Evolutionary conservation across 371 early-diverging fungal genomes (phyloP).

Genomic region (Nematocida homosporus): DNA sequence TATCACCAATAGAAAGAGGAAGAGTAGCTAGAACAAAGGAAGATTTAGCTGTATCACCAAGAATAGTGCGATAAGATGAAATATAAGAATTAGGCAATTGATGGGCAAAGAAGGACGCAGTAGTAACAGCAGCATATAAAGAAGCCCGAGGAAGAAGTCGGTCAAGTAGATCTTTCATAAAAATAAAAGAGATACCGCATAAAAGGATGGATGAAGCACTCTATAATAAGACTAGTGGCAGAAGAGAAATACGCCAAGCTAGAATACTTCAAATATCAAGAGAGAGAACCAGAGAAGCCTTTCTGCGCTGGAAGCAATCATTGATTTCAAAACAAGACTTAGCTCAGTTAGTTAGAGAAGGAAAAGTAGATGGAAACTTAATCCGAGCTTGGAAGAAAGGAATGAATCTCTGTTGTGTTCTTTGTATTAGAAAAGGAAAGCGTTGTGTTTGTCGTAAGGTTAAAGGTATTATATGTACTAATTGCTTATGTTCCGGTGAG

Average conservation of each 20-base stretch:
- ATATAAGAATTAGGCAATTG: slow-evolving; percentile 1
- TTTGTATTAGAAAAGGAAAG: slow-evolving; percentile 36
- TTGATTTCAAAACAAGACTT: slow-evolving; percentile 19
- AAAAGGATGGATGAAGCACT: not conserved
- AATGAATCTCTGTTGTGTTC: slow-evolving; percentile 12
- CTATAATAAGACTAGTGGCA: not conserved
- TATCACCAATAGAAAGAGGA: slow-evolving; percentile 37
- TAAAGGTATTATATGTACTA: not conserved
- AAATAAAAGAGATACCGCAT: not conserved
- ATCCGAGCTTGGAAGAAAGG: slow-evolving; percentile 19
- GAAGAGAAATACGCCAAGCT: slow-evolving; percentile 38
- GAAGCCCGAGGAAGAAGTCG: not conserved
- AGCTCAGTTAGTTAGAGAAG: not conserved
- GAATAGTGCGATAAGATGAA: slow-evolving; percentile 31
- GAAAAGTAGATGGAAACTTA: slow-evolving; percentile 8
- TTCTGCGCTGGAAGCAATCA: not conserved
- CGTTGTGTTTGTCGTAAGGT: slow-evolving; percentile 38
- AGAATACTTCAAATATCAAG: slow-evolving; percentile 14
- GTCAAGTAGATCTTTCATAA: slow-evolving; percentile 34
- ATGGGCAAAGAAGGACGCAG: not conserved
- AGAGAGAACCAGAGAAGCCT: slow-evolving; percentile 28
- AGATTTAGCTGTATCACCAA: slow-evolving; percentile 12
- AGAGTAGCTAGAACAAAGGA: slow-evolving; percentile 3
- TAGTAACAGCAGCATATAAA: not conserved
- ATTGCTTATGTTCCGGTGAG: slow-evolving; percentile 26